Evolutionary conservation across 257 asterid genomes (phyloP), one percentile per base, ranked within the genome.

Genomic region (Petunia axillaris): DNA sequence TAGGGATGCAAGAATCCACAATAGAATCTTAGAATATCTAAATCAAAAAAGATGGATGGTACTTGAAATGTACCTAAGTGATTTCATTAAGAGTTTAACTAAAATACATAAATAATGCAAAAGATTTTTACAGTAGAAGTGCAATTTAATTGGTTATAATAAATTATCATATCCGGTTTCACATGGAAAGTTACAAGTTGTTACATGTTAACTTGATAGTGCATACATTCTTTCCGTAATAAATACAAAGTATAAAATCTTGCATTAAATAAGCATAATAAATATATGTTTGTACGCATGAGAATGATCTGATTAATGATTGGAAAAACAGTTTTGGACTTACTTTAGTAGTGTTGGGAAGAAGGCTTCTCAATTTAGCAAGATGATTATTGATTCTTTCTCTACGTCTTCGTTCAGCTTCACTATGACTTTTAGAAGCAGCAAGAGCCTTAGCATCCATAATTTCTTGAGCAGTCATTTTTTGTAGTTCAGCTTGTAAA

Each of bases 391-490:
- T 95, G 80, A 95, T 95, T 73, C 98, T 92, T 81, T 93, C 98
- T 76, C 98, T 85, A 13, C 98, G 87, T 64, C 98, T 88, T 79
- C 98, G 87, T 87, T 95, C 98, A 35, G 98, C 98, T 85, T 95
- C 98, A 73, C 98, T 95, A 62, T 95, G 98, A 78, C 97, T 93
- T 68, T 95, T 95, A 1, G 97, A 95, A 2, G 98, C 98, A 6
- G 98, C 98, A 5, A 93, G 95, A 8, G 98, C 98, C 74, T 94
- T 94, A 0, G 98, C 98, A 76, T 93, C 98, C 98, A 94, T 94
- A 4, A 91, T 94, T 81, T 94, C 98, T 75, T 94, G 98, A 9
- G 98, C 94, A 0, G 86, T 91, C 98, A 94, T 91, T 60, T 94
- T 93, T 83, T 91, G 98, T 53, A 93, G 87, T 84, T 94, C 98